phyloP scores from a whole-genome alignment of 768 basidiomycete species.

The Ramaria rubella region DNA sequence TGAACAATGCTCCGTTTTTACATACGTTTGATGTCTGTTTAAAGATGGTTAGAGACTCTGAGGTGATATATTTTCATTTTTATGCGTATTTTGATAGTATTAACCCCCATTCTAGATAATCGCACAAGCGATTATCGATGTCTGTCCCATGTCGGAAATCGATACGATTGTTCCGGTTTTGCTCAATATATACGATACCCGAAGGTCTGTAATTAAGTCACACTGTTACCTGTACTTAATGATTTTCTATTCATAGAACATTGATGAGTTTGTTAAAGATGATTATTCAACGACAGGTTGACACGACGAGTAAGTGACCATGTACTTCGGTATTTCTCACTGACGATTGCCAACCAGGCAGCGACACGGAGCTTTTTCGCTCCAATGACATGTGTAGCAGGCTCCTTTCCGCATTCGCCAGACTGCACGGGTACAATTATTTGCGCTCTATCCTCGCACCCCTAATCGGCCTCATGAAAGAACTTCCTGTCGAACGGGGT shows the following conservation, averaged over 20 bases:
- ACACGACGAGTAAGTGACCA: conserved; percentile 53
- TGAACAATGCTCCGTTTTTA: conserved; percentile 6
- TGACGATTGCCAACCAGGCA: conserved; percentile 42
- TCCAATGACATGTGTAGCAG: conserved; percentile 84
- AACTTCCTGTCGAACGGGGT: conserved; percentile 63
- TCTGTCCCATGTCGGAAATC: conserved; percentile 70
- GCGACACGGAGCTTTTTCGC: conserved; percentile 77
- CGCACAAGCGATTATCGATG: conserved; percentile 80
- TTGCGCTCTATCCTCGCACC: conserved; percentile 74
- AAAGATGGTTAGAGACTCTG: conserved; percentile 67
- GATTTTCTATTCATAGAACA: background rate
- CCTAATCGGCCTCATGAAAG: conserved; percentile 65
- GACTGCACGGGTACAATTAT: conserved; percentile 88
- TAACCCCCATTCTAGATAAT: conserved; percentile 42
- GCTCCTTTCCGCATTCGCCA: conserved; percentile 80
- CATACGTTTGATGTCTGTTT: conserved; percentile 9
- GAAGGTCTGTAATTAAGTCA: conserved; percentile 34
- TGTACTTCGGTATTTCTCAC: background rate
- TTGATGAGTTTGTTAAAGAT: conserved; percentile 70
- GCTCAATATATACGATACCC: conserved; percentile 79
- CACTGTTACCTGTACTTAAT: background rate
- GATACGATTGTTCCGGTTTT: conserved; percentile 73
- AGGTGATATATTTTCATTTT: conserved; percentile 35
- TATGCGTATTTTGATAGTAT: background rate
- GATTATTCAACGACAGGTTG: conserved; percentile 82